Evolutionary conservation across 2,329 filamentous ascomycete genomes (phyloP).

Genomic region (Colletotrichum spinosum): DNA sequence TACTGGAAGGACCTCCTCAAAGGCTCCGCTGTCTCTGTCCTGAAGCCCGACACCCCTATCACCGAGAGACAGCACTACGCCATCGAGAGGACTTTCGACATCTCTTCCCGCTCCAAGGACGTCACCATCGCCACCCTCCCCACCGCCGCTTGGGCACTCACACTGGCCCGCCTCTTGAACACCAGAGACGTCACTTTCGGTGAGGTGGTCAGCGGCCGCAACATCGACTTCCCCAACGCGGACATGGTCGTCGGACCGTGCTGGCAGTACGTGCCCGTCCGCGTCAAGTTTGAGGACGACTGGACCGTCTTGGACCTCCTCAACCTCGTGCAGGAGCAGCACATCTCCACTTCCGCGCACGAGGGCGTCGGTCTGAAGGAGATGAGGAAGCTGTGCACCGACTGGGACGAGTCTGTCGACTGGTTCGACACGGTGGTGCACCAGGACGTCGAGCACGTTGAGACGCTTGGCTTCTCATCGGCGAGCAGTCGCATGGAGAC

Average conservation of each 20-base stretch:
- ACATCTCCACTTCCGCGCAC: slow-evolving; percentile 66
- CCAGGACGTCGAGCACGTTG: slow-evolving; percentile 72
- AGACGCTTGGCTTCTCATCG: slow-evolving; percentile 58
- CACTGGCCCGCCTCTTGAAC: slow-evolving; percentile 65
- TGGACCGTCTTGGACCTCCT: slow-evolving; percentile 67
- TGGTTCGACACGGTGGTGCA: slow-evolving; percentile 70
- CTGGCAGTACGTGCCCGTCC: slow-evolving; percentile 75
- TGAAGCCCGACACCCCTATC: slow-evolving; percentile 53
- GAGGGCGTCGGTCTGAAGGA: slow-evolving; percentile 67
- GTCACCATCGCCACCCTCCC: slow-evolving; percentile 73
- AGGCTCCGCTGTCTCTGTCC: slow-evolving; percentile 60
- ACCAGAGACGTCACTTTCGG: slow-evolving; percentile 72
- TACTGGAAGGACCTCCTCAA: slow-evolving; percentile 72
- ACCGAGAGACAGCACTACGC: slow-evolving; percentile 53
- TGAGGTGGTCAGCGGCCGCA: slow-evolving; percentile 74
- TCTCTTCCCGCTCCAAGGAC: slow-evolving; percentile 61
- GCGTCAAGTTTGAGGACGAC: slow-evolving; percentile 63
- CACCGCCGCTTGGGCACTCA: slow-evolving; percentile 75
- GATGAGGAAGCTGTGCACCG: slow-evolving; percentile 60
- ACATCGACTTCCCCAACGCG: slow-evolving; percentile 65
- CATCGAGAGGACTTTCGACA: slow-evolving; percentile 55
- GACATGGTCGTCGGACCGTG: slow-evolving; percentile 73
- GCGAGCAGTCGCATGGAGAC: slow-evolving; percentile 63
- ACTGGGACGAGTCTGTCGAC: slow-evolving; percentile 53
- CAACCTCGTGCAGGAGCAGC: slow-evolving; percentile 65